phyloP scores from a whole-genome alignment of 2,329 filamentous ascomycete genomes.

The Aspergillus niger region DNA sequence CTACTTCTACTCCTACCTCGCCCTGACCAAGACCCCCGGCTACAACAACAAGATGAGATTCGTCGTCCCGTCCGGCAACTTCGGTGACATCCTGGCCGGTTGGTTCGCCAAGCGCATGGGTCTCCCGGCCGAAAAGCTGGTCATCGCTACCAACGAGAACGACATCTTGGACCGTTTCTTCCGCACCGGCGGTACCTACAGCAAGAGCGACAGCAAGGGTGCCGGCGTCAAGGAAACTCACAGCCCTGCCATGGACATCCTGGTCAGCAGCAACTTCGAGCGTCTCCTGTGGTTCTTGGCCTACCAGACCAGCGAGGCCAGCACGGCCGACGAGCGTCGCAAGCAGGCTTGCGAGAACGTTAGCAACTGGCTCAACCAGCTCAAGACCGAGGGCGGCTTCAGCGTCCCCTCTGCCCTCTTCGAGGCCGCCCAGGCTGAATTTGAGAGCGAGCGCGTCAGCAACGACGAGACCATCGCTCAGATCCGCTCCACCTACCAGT shows the following conservation, averaged over 20 bases:
- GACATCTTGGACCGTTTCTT: constrained; percentile 96
- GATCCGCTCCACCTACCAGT: constrained; percentile 59
- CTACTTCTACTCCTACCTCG: constrained; percentile 95
- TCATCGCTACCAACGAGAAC: constrained; percentile 95
- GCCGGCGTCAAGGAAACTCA: constrained; percentile 87
- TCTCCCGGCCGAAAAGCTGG: constrained; percentile 80
- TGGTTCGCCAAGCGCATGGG: constrained; percentile 93
- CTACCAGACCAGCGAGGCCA: constrained; percentile 62
- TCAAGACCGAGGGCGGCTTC: constrained; percentile 83
- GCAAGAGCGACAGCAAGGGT: constrained; percentile 69
- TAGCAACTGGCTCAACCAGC: constrained; percentile 71
- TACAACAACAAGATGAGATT: constrained; percentile 69
- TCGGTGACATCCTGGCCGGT: constrained; percentile 84
- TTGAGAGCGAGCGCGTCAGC: constrained; percentile 74
- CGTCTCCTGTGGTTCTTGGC: constrained; percentile 88
- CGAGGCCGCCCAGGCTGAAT: constrained; percentile 68
- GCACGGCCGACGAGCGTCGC: constrained; percentile 48
- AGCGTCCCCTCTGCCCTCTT: constrained; percentile 75
- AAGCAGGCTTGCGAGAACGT: constrained; percentile 71
- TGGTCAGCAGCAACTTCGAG: constrained; percentile 96
- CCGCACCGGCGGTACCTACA: constrained; percentile 77
- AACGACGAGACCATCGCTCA: constrained; percentile 68
- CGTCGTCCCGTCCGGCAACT: constrained; percentile 93
- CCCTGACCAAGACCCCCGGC: constrained; percentile 62
- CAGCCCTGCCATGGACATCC: constrained; percentile 95